These are phyloP conservation scores for Arachis monticola DNA, from an alignment of 331 rosid genomes.

Conservation along the genomic window DNA sequence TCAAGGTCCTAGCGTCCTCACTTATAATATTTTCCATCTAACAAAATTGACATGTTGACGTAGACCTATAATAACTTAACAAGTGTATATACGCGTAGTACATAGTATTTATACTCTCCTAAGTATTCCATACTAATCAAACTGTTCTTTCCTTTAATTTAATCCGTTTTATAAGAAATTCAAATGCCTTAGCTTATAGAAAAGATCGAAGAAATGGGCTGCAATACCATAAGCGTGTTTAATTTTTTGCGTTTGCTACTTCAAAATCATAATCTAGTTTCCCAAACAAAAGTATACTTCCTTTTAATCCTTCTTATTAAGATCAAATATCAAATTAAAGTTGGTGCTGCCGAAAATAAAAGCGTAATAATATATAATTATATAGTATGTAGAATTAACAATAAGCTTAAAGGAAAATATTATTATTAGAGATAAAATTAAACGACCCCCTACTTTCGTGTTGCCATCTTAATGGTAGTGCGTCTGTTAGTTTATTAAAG, in stretches of 20 bases:
- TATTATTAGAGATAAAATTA: background rate
- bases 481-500: background rate
- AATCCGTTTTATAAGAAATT: background rate
- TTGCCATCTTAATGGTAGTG: constrained; percentile 2
- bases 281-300: background rate
- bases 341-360: background rate
- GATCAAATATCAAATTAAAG: background rate
- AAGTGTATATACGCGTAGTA: background rate
- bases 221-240: background rate
- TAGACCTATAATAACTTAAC: constrained; percentile 8
- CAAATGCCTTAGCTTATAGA: background rate
- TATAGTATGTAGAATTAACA: background rate
- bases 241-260: background rate
- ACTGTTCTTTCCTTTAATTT: background rate
- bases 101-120: background rate
- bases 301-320: background rate
- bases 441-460: background rate
- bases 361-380: background rate
- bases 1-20: background rate
- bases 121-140: background rate
- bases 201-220: background rate
- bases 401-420: background rate
- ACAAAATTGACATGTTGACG: constrained; percentile 15
- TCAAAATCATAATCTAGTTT: too few relatives aligned
- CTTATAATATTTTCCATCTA: background rate